A percentile compares a stretch with the other conserved stretches of the same genome.
Conservation (phyloP, 73 alveolate species). For the Blepharisma japonicum region DNA sequence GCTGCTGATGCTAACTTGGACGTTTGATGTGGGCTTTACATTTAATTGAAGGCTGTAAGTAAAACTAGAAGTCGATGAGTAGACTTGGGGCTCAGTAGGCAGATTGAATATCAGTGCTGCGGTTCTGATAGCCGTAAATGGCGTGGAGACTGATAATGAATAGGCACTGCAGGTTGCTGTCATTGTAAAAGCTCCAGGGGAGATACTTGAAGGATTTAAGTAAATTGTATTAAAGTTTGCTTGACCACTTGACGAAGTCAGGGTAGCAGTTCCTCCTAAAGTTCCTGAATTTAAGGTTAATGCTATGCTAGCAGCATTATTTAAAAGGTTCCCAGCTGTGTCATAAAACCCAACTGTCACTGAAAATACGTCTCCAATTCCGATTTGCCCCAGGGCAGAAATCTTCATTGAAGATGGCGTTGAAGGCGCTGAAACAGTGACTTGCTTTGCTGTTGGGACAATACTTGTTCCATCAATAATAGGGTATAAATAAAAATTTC, state of each 20-base stretch:
- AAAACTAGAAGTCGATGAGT: background rate
- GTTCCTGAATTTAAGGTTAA: background rate
- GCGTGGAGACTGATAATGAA: background rate
- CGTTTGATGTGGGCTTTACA: background rate
- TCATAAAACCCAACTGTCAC: background rate
- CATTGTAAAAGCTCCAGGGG: background rate
- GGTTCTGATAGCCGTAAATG: background rate
- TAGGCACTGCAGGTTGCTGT: background rate
- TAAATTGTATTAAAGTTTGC: background rate
- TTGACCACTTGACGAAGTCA: background rate
- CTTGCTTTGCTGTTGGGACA: background rate
- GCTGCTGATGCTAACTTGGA: background rate
- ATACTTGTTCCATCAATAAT: background rate
- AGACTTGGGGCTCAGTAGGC: background rate
- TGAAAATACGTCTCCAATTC: background rate
- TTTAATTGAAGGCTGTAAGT: background rate
- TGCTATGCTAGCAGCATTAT: background rate
- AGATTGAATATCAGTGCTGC: background rate
- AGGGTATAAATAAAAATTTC: background rate
- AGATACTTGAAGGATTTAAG: background rate
- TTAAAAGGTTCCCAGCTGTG: background rate
- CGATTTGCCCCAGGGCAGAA: background rate
- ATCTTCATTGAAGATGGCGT: background rate
- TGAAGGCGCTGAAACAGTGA: background rate
- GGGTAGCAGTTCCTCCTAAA: background rate